phyloP scores from a whole-genome alignment of 1,139 yeast species.

The Geotrichum carabidarum region DNA sequence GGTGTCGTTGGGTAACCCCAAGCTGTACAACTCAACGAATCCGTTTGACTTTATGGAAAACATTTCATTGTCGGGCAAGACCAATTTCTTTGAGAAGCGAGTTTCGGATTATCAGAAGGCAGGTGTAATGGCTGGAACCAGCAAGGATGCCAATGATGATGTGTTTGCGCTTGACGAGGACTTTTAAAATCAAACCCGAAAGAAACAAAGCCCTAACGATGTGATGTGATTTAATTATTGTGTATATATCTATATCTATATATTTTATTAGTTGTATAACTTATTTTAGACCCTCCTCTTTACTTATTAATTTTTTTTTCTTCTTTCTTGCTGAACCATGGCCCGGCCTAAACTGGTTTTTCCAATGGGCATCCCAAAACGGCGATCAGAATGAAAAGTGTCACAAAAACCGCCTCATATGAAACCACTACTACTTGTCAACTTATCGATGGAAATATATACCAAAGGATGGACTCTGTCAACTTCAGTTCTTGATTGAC shows the following conservation, averaged over 20 bases:
- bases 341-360: not conserved
- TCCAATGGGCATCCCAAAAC: too few species aligned
- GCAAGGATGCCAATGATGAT: constrained; percentile 37
- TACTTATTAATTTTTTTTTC: not conserved
- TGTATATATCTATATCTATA: not conserved
- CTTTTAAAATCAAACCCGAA: constrained; percentile 31
- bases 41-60: constrained; percentile 99
- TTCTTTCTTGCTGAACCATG: not conserved
- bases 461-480: too few species aligned
- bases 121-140: constrained; percentile 79
- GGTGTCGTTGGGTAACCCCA: constrained; percentile 82
- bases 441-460: too few species aligned
- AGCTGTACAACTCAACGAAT: constrained; percentile 77
- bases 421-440: too few species aligned
- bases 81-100: constrained; percentile 78
- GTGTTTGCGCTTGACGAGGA: constrained; percentile 46
- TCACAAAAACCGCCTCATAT: too few species aligned
- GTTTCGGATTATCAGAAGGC: constrained; percentile 86
- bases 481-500: too few species aligned
- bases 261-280: not conserved
- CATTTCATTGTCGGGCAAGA: constrained; percentile 85
- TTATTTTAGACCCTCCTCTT: not conserved
- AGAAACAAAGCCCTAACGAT: not conserved
- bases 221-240: not conserved
- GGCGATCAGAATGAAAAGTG: too few species aligned